Conservation (phyloP, 78 protist genomes). For the Salpingoeca rosetta region DNA sequence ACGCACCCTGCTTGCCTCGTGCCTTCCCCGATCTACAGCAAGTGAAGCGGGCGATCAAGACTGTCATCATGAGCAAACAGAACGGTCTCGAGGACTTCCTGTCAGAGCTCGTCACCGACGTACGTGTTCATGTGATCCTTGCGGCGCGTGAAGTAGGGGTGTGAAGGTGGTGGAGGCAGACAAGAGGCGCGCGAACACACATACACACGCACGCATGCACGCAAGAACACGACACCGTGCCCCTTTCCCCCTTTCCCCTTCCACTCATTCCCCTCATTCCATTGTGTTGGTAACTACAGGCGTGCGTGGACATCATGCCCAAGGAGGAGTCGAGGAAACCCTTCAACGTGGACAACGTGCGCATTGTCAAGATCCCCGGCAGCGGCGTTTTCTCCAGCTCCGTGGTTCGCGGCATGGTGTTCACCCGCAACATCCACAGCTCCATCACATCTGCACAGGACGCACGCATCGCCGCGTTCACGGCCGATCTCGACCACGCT, state of each 20-base stretch:
- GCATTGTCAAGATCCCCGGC: conserved; percentile 92
- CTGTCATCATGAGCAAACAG: conserved; percentile 84
- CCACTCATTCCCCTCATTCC: no score
- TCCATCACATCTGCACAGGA: conserved; percentile 51
- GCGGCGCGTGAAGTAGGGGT: no score
- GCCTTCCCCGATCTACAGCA: conserved; percentile 1
- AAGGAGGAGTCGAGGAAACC: conserved; percentile 36
- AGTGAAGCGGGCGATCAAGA: conserved; percentile 47
- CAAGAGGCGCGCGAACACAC: no score
- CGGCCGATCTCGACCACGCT: conserved; percentile 75
- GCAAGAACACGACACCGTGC: no score
- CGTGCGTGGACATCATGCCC: conserved; percentile 71
- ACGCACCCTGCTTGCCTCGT: background rate
- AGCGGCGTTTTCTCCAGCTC: conserved; percentile 57
- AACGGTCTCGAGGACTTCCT: conserved; percentile 81
- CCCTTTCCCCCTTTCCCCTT: no score
- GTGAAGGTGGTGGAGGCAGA: no score
- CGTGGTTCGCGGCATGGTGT: conserved; percentile 83
- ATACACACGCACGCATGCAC: no score
- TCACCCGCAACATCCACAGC: conserved; percentile 50
- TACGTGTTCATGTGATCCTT: no score
- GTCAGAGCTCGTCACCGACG: conserved; percentile 65
- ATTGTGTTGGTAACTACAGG: no score
- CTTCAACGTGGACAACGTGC: conserved; percentile 96
- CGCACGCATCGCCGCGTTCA: conserved; percentile 89